Percentiles rank a stretch among this genome's conserved stretches.
Conservation (phyloP, 345 rosid species). For the Isatis tinctoria region DNA sequence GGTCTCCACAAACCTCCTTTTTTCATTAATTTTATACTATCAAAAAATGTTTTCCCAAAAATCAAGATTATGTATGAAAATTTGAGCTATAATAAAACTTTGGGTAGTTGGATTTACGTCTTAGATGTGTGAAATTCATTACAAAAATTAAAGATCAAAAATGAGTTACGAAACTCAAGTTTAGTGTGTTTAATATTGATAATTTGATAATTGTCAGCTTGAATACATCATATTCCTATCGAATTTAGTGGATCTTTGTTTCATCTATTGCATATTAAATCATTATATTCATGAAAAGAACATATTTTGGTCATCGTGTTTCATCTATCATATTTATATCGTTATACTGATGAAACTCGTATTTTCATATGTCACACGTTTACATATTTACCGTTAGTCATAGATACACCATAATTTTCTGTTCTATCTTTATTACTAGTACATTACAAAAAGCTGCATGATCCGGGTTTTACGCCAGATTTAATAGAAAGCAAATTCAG, state of each 20-base stretch:
- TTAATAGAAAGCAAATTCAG: not conserved
- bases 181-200: not conserved
- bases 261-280: not conserved
- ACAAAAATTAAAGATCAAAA: not conserved
- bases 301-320: not conserved
- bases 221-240: not conserved
- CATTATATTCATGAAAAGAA: not conserved
- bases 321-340: not conserved
- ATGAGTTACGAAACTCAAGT: not conserved
- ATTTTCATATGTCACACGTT: too few species aligned
- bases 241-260: not conserved
- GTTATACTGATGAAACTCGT: not conserved
- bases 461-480: not conserved
- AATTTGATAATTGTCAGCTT: not conserved
- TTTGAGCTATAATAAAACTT: not conserved
- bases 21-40: not conserved
- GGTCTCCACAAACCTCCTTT: constrained; percentile 31
- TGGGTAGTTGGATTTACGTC: not conserved
- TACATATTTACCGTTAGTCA: not conserved
- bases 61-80: not conserved
- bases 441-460: not conserved
- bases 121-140: not conserved
- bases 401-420: not conserved
- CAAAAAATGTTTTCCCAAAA: not conserved
- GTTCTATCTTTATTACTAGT: not conserved